Evolutionary conservation across 106 monocot genomes (phyloP).

Genomic region (Dioscorea alata): DNA sequence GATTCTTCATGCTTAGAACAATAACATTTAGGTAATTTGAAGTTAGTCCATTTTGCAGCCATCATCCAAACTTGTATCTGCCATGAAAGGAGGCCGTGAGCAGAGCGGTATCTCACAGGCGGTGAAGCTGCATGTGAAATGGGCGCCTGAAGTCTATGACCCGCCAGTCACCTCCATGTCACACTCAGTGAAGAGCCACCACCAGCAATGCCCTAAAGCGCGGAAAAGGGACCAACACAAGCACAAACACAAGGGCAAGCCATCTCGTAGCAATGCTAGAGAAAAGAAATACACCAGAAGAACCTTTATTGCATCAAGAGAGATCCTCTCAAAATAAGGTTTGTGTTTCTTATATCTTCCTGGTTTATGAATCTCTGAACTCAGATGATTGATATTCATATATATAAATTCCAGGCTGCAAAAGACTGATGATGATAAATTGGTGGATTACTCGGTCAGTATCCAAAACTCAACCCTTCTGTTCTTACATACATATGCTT

Average conservation of each 20-base stretch:
- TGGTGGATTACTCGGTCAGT: too few relatives aligned
- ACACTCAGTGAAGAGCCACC: conserved; percentile 39
- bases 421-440: too few relatives aligned
- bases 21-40: background rate
- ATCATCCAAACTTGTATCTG: conserved; percentile 40
- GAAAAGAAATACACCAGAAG: too few relatives aligned
- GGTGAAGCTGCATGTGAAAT: conserved; percentile 46
- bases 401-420: too few relatives aligned
- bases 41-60: conserved; percentile 17
- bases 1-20: background rate
- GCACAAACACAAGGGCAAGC: conserved; percentile 46
- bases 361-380: too few relatives aligned
- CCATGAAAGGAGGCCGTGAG: conserved; percentile 69
- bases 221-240: conserved; percentile 44
- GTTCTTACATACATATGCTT: too few relatives aligned
- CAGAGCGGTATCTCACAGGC: conserved; percentile 18
- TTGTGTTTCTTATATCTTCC: too few relatives aligned
- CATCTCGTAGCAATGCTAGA: conserved; percentile 21
- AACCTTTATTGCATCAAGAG: too few relatives aligned
- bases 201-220: conserved; percentile 26
- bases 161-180: conserved; percentile 56
- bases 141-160: conserved; percentile 75
- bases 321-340: too few relatives aligned
- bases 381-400: too few relatives aligned
- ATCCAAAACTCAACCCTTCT: too few relatives aligned